phyloP scores from a whole-genome alignment of 2,329 filamentous ascomycete genomes.

The Cadophora sp. region DNA sequence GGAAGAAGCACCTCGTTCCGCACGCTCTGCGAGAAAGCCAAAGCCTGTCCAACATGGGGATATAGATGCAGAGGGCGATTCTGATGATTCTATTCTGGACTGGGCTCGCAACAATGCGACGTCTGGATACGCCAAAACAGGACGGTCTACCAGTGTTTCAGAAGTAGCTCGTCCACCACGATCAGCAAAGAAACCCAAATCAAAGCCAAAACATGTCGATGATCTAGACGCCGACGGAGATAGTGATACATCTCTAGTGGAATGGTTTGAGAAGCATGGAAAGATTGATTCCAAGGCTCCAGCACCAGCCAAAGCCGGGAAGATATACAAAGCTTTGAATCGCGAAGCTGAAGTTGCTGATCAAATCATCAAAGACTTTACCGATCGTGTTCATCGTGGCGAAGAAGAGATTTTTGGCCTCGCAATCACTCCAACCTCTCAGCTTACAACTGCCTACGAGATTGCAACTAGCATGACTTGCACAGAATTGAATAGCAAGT shows the following conservation, averaged over 20 bases:
- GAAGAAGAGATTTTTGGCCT: conserved; percentile 6
- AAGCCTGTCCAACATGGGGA: conserved; percentile 5
- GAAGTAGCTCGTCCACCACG: conserved; percentile 2
- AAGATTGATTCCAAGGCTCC: not conserved
- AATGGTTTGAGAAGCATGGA: conserved; percentile 19
- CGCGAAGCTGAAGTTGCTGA: conserved; percentile 22
- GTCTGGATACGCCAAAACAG: not conserved
- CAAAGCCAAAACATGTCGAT: conserved; percentile 2
- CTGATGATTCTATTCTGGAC: conserved; percentile 37
- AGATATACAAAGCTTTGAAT: conserved; percentile 20
- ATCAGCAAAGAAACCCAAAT: not conserved
- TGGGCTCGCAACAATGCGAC: conserved; percentile 32
- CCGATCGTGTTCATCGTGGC: not conserved
- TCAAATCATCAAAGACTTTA: conserved; percentile 18
- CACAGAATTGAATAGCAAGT: conserved; percentile 13
- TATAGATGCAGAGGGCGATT: conserved; percentile 18
- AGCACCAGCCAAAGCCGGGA: not conserved
- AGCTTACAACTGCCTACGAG: conserved; percentile 5
- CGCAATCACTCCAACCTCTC: not conserved
- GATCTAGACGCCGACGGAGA: conserved; percentile 10
- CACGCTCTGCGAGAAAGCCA: not conserved
- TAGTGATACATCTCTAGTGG: conserved; percentile 27
- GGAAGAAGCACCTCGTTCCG: conserved; percentile 3
- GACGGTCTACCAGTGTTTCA: not conserved
- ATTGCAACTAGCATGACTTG: not conserved